Percentiles rank a stretch among this genome's conserved stretches.
Evolutionary conservation across 345 rosid genomes (phyloP).

Genomic region (Hibiscus trionum): DNA sequence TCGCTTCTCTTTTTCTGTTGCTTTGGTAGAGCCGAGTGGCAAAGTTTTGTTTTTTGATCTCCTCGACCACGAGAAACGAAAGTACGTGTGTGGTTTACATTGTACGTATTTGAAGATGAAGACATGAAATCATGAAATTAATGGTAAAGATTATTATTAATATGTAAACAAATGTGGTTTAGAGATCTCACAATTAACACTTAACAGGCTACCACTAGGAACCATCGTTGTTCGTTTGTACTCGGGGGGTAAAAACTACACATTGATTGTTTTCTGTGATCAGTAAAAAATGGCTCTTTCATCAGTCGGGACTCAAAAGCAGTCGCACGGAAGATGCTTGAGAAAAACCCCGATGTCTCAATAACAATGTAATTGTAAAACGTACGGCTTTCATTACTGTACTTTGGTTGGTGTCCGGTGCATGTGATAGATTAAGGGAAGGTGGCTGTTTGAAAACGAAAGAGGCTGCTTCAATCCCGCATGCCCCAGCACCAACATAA

Average conservation of each 20-base stretch:
- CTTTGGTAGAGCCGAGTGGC: not conserved
- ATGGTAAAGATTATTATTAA: not conserved
- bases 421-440: not conserved
- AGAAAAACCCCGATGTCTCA: not conserved
- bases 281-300: not conserved
- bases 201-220: conserved; percentile 3
- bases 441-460: not conserved
- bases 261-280: not conserved
- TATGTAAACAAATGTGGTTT: not conserved
- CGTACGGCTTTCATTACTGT: not conserved
- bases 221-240: conserved; percentile 14
- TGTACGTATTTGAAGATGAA: not conserved
- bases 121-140: not conserved
- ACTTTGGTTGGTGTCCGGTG: not conserved
- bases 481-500: not conserved
- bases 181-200: not conserved
- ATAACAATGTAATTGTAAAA: not conserved
- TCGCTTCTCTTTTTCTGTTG: too few species aligned
- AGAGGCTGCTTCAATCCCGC: not conserved
- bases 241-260: not conserved
- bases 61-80: not conserved
- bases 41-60: not conserved
- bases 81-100: not conserved
- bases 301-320: not conserved
- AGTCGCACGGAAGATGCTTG: not conserved